Conservation (phyloP, 1,139 yeast species). For the Saccharomycopsis crataegensis region DNA sequence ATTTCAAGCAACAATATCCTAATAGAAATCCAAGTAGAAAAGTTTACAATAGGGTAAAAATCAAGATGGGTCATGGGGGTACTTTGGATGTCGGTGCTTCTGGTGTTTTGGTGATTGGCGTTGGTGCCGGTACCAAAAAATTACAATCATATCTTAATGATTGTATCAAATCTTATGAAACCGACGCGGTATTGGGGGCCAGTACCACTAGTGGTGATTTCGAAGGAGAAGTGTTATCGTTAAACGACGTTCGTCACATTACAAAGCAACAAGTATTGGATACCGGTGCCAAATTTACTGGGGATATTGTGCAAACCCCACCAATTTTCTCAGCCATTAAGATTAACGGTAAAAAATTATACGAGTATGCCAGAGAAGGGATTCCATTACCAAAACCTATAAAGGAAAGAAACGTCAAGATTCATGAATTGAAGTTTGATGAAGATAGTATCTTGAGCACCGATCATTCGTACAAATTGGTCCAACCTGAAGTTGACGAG, state of each 20-base stretch:
- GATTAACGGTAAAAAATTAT: constrained; percentile 88
- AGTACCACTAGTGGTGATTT: constrained; percentile 92
- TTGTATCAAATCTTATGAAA: constrained; percentile 70
- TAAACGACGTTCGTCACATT: constrained; percentile 51
- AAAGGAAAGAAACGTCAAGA: constrained; percentile 63
- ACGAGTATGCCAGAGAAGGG: constrained; percentile 90
- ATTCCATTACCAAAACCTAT: constrained; percentile 77
- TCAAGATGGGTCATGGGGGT: constrained; percentile 98
- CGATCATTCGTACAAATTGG: constrained; percentile 49
- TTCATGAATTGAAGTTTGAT: constrained; percentile 47
- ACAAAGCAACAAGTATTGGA: constrained; percentile 44
- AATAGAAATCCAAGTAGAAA: constrained; percentile 35
- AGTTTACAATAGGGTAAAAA: constrained; percentile 42
- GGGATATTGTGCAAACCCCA: constrained; percentile 81
- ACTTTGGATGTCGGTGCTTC: constrained; percentile 93
- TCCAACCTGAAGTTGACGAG: constrained; percentile 42
- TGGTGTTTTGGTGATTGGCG: constrained; percentile 87
- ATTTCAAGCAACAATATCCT: constrained; percentile 29
- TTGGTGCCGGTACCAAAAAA: constrained; percentile 83
- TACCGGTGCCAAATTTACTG: constrained; percentile 58
- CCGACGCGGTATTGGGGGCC: constrained; percentile 80
- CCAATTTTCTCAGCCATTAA: constrained; percentile 93
- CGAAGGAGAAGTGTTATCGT: constrained; percentile 72
- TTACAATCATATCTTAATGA: constrained; percentile 65
- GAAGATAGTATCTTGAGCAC: constrained; percentile 44